Evolutionary conservation across 257 asterid species (phyloP), one percentile per base, ranked within the genome.

Genomic region (Nicotiana undulata): DNA sequence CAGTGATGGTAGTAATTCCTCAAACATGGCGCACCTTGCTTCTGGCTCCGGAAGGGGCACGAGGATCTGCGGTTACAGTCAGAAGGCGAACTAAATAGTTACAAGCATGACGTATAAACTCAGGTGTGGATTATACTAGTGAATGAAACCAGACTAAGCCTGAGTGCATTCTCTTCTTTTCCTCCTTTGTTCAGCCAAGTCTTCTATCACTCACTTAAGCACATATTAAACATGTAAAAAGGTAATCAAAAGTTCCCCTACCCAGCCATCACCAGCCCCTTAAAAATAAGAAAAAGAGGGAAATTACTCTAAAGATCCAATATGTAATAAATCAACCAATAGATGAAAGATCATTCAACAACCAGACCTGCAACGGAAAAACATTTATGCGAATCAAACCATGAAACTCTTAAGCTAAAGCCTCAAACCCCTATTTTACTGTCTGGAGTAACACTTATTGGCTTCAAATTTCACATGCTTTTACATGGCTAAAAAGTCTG

Each of bases 41-140:
- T 91, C 97, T 52, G 94, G 89, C 85, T 93, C 98, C 10, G 99
- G 99, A 80, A 95, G 98, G 51, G 99, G 97, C 44, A 95, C 99
- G 52, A 95, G 97, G 84, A 95, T 95, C 98, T 93, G 79, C 20
- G 28, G 85, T 76, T 75, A 87, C 75, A 81, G 40, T 44, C 8
- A 72, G 26, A 72, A 72, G 56, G 37, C 49, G 77, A 46, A 52
- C n/a, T 26, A 20, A 72, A 72, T 72, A 72, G 37, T 72, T 44
- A 44, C 77, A 40, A 44, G 22, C 59, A 40, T 5, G 59, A 70
- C 20, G 22, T 37, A 67, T 28, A 3, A 67, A 53, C 75, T 66
- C 29, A 34, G 75, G 29, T 18, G 28, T 17, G 52, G 75, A 17
- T 32, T 66, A 24, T 32, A 32, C 17, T 32, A 18, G 56, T 68